phyloP scores from a whole-genome alignment of 176 grass and related monocot species.

The Rhynchospora breviuscula region DNA sequence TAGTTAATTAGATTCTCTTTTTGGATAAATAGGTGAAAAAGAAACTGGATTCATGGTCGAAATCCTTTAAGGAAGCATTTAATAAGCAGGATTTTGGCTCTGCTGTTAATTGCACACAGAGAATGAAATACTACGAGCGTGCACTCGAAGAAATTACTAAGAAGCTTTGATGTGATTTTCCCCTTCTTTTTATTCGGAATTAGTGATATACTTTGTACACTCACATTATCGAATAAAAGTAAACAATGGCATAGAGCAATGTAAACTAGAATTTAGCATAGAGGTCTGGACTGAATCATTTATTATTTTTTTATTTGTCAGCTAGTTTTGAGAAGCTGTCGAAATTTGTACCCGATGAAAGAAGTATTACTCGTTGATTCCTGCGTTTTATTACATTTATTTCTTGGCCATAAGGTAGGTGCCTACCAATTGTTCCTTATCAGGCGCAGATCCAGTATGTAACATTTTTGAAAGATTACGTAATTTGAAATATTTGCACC shows the following conservation, averaged over 20 bases:
- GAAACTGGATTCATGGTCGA: constrained; percentile 54
- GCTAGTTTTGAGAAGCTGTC: neutral
- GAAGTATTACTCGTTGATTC: neutral
- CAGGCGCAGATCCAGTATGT: too few species aligned
- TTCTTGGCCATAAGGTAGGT: too few species aligned
- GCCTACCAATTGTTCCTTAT: too few species aligned
- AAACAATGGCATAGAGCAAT: neutral
- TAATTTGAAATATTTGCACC: too few species aligned
- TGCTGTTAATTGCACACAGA: constrained; percentile 54
- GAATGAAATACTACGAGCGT: constrained; percentile 85
- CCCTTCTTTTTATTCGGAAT: neutral
- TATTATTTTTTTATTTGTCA: neutral
- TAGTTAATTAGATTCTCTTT: neutral
- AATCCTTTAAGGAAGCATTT: constrained; percentile 57
- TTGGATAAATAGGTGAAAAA: constrained; percentile 36
- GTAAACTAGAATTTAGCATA: neutral
- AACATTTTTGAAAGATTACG: too few species aligned
- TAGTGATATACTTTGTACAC: neutral
- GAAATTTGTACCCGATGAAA: neutral
- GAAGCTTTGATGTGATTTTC: constrained; percentile 43
- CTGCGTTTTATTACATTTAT: neutral
- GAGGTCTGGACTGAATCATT: neutral
- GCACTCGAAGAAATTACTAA: constrained; percentile 78
- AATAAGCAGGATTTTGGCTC: constrained; percentile 38
- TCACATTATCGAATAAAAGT: neutral